phyloP scores from a whole-genome alignment of 202 grass and related monocot species.

The Hordeum pubiflorum region DNA sequence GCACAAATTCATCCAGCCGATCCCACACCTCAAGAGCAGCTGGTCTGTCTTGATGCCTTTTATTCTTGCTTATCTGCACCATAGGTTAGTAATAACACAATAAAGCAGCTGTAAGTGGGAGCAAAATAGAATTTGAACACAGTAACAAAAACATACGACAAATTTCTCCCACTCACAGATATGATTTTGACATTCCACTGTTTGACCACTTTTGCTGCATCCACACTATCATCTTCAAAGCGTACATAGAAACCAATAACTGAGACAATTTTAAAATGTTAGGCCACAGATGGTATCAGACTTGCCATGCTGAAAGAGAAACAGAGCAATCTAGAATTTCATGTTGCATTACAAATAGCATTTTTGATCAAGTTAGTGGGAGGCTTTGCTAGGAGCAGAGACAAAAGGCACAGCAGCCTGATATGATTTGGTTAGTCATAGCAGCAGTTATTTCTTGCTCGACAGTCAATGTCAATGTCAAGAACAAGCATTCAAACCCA shows the following conservation, averaged over 20 bases:
- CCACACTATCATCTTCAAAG: slow-evolving; percentile 97
- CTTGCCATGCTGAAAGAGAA: neutral
- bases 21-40: slow-evolving; percentile 95
- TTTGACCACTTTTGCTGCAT: slow-evolving; percentile 85
- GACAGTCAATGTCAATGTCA: neutral
- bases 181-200: slow-evolving; percentile 99
- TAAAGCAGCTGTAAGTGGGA: neutral
- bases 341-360: neutral
- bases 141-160: neutral
- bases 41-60: slow-evolving; percentile 96
- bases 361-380: neutral
- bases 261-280: slow-evolving; percentile 46
- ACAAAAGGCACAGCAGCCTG: neutral
- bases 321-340: neutral
- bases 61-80: slow-evolving; percentile 92
- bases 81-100: neutral
- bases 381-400: neutral
- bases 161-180: slow-evolving; percentile 53
- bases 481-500: neutral
- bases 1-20: slow-evolving; percentile 77
- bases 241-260: slow-evolving; percentile 91
- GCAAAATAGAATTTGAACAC: neutral
- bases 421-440: neutral
- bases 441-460: neutral
- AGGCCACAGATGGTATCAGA: neutral